Evolutionary conservation across 164 flowering plant genomes (phyloP), one percentile per base, ranked within the genome.

Genomic region (Chimonanthus praecox): DNA sequence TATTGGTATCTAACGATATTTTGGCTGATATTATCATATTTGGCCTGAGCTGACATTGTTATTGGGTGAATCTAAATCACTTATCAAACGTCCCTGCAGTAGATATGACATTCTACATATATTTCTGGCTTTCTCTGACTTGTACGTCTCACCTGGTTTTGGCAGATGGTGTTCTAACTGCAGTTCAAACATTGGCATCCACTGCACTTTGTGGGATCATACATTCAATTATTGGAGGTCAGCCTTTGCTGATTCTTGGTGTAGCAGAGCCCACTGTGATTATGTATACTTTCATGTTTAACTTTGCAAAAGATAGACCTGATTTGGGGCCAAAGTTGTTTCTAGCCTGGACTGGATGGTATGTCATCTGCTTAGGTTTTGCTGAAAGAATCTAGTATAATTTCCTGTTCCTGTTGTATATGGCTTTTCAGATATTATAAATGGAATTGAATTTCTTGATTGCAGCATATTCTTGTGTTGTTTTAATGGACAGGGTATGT

Each of bases 241-340:
- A 96, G 77, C 98, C 99, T 11, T 82, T 96, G 82, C 85, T 96
- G 77, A 92, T 96, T 64, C 80, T 96, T 47, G 99, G 99, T 70
- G 99, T 96, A 72, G 98, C 99, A 10, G 99, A 96, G 84, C 99
- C 99, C 2, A 96, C 99, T 49, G 99, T 96, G 16, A 87, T 96
- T 20, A 96, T 96, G 99, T 96, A 94, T 83, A 91, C 97, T 0
- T 93, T 95, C 86, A 88, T 96, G 99, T 96, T 89, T 75, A 82
- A 86, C 80, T 96, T 96, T 77, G 97, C 92, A 10, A 93, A 92
- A 82, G 90, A 86, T 70, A 82, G 91, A 77, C 73, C 91, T 2
- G 97, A 95, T 45, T 80, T 95, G 86, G 99, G 99, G 15, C 88
- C 84, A 66, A 77, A 88, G 48, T 80, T 93, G 73, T 95, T 95